Evolutionary conservation across 768 basidiomycete species (phyloP).

Genomic region (Pholiota microspora): DNA sequence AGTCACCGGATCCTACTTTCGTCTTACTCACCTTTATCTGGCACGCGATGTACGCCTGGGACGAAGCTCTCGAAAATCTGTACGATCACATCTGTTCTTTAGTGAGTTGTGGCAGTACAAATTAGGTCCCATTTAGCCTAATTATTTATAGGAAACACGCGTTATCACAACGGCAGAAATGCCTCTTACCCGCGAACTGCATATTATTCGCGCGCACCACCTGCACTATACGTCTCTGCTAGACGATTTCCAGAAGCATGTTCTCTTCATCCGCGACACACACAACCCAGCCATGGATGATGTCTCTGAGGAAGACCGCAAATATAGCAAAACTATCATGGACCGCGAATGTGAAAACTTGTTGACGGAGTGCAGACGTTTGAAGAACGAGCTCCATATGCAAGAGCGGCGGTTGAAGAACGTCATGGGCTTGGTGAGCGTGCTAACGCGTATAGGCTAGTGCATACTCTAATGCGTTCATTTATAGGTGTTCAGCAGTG

Average conservation of each 20-base stretch:
- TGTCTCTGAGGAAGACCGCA: conserved; percentile 24
- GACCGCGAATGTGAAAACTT: conserved; percentile 49
- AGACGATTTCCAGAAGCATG: conserved; percentile 51
- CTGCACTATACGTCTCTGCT: conserved; percentile 57
- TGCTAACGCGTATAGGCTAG: not conserved
- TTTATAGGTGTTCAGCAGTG: conserved; percentile 53
- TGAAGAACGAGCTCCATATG: conserved; percentile 38
- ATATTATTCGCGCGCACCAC: conserved; percentile 58
- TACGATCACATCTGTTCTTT: conserved; percentile 49
- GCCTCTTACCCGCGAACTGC: conserved; percentile 50
- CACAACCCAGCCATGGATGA: conserved; percentile 52
- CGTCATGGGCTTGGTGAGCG: conserved; percentile 47
- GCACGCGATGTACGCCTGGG: conserved; percentile 64
- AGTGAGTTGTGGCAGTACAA: conserved; percentile 27
- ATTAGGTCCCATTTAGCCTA: not conserved
- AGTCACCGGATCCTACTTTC: conserved; percentile 53
- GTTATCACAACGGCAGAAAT: conserved; percentile 42
- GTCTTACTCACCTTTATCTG: conserved; percentile 52
- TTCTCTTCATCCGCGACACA: conserved; percentile 47
- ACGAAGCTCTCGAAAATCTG: conserved; percentile 52
- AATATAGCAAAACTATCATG: conserved; percentile 32
- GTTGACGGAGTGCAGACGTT: conserved; percentile 46
- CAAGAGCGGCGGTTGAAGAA: conserved; percentile 50
- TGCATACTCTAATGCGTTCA: not conserved
- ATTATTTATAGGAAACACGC: conserved; percentile 40